phyloP scores from a whole-genome alignment of 2,329 filamentous ascomycete species.

The Diaporthe australafricana region DNA sequence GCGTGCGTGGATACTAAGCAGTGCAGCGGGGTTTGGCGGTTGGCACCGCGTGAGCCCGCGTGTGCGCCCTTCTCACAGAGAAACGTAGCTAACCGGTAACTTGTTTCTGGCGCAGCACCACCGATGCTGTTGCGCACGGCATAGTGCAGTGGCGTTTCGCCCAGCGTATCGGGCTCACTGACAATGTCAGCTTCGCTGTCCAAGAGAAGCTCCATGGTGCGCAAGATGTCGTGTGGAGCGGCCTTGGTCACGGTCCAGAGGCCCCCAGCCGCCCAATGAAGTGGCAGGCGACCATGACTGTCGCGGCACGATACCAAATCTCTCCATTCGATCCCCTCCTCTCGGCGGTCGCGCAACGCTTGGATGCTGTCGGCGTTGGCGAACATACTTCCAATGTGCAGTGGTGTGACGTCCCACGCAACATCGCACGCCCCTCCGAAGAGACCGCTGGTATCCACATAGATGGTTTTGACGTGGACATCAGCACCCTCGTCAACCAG shows the following conservation, averaged over 20 bases:
- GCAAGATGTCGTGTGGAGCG: background rate
- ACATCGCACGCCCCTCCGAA: background rate
- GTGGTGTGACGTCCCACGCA: constrained; percentile 4
- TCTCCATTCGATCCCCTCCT: background rate
- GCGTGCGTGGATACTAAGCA: constrained; percentile 55
- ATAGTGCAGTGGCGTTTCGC: constrained; percentile 40
- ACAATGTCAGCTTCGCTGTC: background rate
- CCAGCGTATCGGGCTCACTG: constrained; percentile 37
- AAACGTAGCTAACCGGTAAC: constrained; percentile 37
- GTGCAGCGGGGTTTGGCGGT: constrained; percentile 41
- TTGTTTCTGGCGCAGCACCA: background rate
- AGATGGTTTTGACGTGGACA: constrained; percentile 6
- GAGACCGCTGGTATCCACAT: background rate
- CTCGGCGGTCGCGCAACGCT: background rate
- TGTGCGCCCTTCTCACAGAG: constrained; percentile 42
- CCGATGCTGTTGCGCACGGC: constrained; percentile 40
- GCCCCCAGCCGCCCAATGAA: constrained; percentile 14
- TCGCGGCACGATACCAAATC: background rate
- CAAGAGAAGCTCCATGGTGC: constrained; percentile 4
- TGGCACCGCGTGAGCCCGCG: constrained; percentile 34
- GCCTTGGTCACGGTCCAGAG: background rate
- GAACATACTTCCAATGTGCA: constrained; percentile 7
- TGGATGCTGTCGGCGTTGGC: background rate
- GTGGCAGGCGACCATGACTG: background rate
- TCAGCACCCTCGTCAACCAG: constrained; percentile 12